A percentile compares a stretch with the other conserved stretches of the same genome.
Evolutionary conservation across 805 yeast genomes (phyloP).

Genomic region (Candida qinlingensis): DNA sequence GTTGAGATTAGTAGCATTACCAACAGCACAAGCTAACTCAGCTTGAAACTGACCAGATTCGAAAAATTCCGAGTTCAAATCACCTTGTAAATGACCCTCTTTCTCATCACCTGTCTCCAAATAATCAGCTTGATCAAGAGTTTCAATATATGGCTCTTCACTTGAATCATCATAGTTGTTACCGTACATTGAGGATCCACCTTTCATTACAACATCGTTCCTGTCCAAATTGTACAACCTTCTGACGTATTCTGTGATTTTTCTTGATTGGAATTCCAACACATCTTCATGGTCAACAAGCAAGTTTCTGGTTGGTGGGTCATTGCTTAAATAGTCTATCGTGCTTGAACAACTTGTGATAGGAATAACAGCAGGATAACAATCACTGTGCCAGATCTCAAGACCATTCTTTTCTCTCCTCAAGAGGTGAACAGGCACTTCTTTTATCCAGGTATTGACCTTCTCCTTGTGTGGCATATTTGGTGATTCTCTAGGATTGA

Average conservation of each 20-base stretch:
- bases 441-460: constrained; percentile 56
- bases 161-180: neutral
- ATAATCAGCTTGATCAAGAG: neutral
- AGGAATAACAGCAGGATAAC: constrained; percentile 45
- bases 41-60: constrained; percentile 2
- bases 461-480: constrained; percentile 67
- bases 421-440: constrained; percentile 43
- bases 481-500: constrained; percentile 56
- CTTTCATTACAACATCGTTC: constrained; percentile 7
- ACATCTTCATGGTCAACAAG: constrained; percentile 40
- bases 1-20: neutral
- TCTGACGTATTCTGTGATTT: constrained; percentile 41
- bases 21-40: constrained; percentile 2
- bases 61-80: constrained; percentile 5
- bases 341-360: constrained; percentile 10
- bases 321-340: constrained; percentile 1
- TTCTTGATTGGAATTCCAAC: constrained; percentile 47
- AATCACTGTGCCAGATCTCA: constrained; percentile 33
- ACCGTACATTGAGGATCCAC: neutral
- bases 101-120: neutral
- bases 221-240: constrained; percentile 30
- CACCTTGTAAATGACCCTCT: neutral
- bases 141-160: neutral
- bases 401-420: constrained; percentile 7
- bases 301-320: constrained; percentile 8